These are phyloP conservation scores for Neltuma alba DNA, from an alignment of 306 rosid genomes.

Conservation along the genomic window DNA sequence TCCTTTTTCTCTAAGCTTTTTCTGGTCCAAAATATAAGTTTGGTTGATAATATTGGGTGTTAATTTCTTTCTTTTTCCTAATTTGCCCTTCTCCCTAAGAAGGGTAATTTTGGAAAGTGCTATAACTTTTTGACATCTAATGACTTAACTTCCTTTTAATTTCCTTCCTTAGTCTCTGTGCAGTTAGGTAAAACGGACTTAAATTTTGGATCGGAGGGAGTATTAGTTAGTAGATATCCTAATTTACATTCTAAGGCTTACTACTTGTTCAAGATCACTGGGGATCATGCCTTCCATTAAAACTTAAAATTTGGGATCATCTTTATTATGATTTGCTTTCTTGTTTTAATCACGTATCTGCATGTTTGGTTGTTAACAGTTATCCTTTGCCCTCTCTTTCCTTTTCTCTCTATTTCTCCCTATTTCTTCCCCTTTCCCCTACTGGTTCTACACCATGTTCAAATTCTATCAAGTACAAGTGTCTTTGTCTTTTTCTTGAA, in stretches of 20 bases:
- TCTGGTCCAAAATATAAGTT: too few relatives aligned
- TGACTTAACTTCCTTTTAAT: neutral
- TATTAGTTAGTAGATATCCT: neutral
- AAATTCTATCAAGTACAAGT: neutral
- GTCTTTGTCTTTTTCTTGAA: neutral
- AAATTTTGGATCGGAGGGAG: too few relatives aligned
- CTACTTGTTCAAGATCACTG: neutral
- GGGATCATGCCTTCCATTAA: neutral
- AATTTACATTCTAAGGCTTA: neutral
- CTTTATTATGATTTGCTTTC: neutral
- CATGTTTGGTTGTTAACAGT: neutral
- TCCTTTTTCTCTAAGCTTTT: too few relatives aligned
- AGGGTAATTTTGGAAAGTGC: neutral
- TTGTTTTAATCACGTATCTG: neutral
- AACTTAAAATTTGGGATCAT: neutral
- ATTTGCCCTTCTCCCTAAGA: too few relatives aligned
- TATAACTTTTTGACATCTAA: neutral
- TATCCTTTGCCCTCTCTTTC: neutral
- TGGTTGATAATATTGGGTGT: too few relatives aligned
- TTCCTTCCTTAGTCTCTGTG: neutral
- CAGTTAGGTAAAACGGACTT: neutral
- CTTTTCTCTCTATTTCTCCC: neutral
- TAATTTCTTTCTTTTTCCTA: too few relatives aligned
- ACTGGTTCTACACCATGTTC: neutral
- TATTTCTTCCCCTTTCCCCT: neutral